Evolutionary conservation across 352 stramenopile genomes (phyloP).

Genomic region (Globisporangium perplexum): DNA sequence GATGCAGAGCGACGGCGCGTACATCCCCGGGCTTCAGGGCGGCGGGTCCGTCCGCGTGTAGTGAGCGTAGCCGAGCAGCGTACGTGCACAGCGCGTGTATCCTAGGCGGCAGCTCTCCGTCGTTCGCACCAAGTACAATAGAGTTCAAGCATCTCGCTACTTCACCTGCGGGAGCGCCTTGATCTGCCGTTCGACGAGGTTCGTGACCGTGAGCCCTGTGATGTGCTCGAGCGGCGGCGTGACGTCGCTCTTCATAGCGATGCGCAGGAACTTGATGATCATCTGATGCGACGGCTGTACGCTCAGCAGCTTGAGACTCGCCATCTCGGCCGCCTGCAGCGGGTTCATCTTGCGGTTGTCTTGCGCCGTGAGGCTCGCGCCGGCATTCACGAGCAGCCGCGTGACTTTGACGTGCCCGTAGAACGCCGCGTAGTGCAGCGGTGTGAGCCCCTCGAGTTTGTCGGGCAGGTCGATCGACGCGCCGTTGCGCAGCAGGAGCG

Average conservation of each 20-base stretch:
- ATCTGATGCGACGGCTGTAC: slow-evolving; percentile 81
- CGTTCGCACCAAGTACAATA: slow-evolving; percentile 2
- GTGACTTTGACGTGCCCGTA: slow-evolving; percentile 75
- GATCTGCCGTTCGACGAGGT: slow-evolving; percentile 56
- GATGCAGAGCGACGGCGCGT: slow-evolving; percentile 35
- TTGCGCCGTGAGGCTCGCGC: slow-evolving; percentile 38
- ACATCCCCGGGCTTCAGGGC: slow-evolving; percentile 23
- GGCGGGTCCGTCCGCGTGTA: slow-evolving; percentile 33
- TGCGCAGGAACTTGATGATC: slow-evolving; percentile 80
- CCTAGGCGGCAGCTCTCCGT: not conserved
- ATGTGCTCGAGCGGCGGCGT: slow-evolving; percentile 74
- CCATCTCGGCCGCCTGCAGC: slow-evolving; percentile 70
- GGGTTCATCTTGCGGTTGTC: slow-evolving; percentile 64
- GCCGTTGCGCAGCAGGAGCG: slow-evolving; percentile 56
- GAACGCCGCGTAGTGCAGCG: slow-evolving; percentile 68
- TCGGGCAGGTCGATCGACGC: slow-evolving; percentile 59
- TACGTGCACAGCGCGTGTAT: too few species aligned
- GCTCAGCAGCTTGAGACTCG: slow-evolving; percentile 63
- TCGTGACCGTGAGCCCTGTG: slow-evolving; percentile 60
- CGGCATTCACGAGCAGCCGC: slow-evolving; percentile 47
- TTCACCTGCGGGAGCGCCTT: slow-evolving; percentile 34
- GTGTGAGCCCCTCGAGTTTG: slow-evolving; percentile 45
- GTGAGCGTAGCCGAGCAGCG: too few species aligned
- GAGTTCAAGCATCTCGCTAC: slow-evolving; percentile 4
- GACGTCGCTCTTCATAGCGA: slow-evolving; percentile 66